Conservation (phyloP, 495 filamentous ascomycete genomes). For the Penicillium roqueforti region DNA sequence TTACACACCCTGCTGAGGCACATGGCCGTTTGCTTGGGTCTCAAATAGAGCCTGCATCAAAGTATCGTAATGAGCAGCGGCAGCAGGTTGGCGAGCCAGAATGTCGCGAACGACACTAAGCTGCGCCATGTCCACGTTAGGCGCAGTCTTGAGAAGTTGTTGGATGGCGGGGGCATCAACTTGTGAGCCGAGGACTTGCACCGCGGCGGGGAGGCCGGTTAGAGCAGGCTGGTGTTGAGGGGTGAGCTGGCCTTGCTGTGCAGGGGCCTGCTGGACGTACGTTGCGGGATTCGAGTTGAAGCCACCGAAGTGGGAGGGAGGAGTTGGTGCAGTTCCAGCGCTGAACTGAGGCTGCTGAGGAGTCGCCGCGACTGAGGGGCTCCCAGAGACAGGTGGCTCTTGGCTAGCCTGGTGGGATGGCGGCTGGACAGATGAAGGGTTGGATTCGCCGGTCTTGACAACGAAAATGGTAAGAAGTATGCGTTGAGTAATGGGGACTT, state of each 20-base stretch:
- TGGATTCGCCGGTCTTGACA: slow-evolving; percentile 50
- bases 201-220: slow-evolving; percentile 25
- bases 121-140: slow-evolving; percentile 56
- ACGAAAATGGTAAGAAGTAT: slow-evolving; percentile 76
- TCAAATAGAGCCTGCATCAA: slow-evolving; percentile 38
- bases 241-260: slow-evolving; percentile 21
- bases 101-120: slow-evolving; percentile 61
- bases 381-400: slow-evolving; percentile 36
- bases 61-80: slow-evolving; percentile 34
- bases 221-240: slow-evolving; percentile 14
- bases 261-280: slow-evolving; percentile 21
- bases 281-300: slow-evolving; percentile 33
- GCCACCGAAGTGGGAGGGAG: slow-evolving; percentile 20
- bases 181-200: slow-evolving; percentile 56
- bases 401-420: slow-evolving; percentile 42
- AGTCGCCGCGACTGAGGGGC: slow-evolving; percentile 41
- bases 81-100: slow-evolving; percentile 48
- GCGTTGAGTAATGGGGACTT: slow-evolving; percentile 59
- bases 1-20: slow-evolving; percentile 21
- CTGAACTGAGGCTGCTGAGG: slow-evolving; percentile 36
- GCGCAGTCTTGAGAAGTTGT: slow-evolving; percentile 64
- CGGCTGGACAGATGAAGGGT: slow-evolving; percentile 43
- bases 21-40: slow-evolving; percentile 36
- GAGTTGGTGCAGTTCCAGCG: slow-evolving; percentile 27
- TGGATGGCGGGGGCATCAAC: slow-evolving; percentile 58